A percentile compares a stretch with the other conserved stretches of the same genome.
Evolutionary conservation across 345 rosid genomes (phyloP).

Genomic region (Eucalyptus coolabah): DNA sequence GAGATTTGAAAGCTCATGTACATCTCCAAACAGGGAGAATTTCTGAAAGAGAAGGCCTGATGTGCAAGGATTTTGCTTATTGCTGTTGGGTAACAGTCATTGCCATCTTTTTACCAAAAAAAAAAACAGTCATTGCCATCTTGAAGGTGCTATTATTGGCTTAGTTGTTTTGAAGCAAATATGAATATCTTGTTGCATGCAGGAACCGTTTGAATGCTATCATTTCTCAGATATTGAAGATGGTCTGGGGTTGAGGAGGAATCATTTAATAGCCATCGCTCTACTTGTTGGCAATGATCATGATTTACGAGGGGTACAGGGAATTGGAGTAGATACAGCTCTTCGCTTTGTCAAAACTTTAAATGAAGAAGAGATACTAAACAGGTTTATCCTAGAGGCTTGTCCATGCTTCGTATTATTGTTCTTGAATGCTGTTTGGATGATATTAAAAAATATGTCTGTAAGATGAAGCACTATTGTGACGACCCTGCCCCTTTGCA

Average conservation of each 20-base stretch:
- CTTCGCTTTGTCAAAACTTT: constrained; percentile 47
- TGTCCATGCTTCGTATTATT: not conserved
- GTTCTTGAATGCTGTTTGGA: not conserved
- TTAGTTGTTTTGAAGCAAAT: not conserved
- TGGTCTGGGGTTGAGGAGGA: constrained; percentile 75
- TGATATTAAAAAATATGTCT: not conserved
- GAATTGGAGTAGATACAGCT: constrained; percentile 72
- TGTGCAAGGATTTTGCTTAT: not conserved
- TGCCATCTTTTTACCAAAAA: not conserved
- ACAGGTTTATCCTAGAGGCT: constrained; percentile 25
- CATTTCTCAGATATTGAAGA: constrained; percentile 67
- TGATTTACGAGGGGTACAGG: constrained; percentile 67
- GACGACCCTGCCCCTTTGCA: not conserved
- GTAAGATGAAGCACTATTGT: not conserved
- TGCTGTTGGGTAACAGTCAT: not conserved
- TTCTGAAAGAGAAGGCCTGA: not conserved
- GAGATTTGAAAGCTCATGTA: not conserved
- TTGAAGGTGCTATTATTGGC: not conserved
- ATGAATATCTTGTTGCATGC: constrained; percentile 11
- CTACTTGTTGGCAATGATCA: constrained; percentile 87
- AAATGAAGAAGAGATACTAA: constrained; percentile 54
- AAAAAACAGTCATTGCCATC: not conserved
- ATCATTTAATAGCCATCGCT: constrained; percentile 76
- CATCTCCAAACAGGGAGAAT: not conserved
- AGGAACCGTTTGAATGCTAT: constrained; percentile 96